Base-by-base conservation (phyloP, 1,139 yeast genomes). In the Taphrina populina region DNA sequence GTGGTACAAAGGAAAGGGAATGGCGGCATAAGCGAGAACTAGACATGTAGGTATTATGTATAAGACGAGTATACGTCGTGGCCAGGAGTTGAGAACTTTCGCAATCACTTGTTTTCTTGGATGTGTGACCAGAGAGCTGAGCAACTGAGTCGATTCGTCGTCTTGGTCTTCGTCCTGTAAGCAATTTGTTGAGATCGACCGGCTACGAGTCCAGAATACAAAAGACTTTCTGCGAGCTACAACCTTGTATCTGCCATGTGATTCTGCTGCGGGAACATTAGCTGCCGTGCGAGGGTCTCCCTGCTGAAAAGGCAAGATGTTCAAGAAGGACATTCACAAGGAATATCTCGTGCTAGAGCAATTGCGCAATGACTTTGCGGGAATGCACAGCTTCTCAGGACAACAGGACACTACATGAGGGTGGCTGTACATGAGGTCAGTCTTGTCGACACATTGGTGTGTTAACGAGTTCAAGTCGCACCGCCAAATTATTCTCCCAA, bases 241-340 rank as follows among this genome's bases (percentile, higher is more conserved):
- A n/a, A 55, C 27, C 15, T 45, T 43, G 30, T 47, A 55, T 2
- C 58, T 34, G 7, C 58, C 58, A 4, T 34, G 49, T 8, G 43
- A 21, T 11, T 46, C 44, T 1, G 17, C 17, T 32, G 29, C 21
- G 7, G 6, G 17, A 17, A 13, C 40, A 8, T 37, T 19, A 23
- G 20, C 15, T 26, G 40, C 32, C 8, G 17, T 37, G 26, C 39
- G 43, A 5, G 58, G 58, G 40, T 55, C 58, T n/a, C 58, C 58
- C 10, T 46, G 40, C 17, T 39, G 41, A 39, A 55, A 44, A 17
- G 54, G 52, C 43, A 57, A 43, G 35, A 58, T 46, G 24, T 61
- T 59, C 41, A 56, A 53, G 36, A 46, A 56, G 2, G 58, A 59
- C 43, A 54, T 64, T 7, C 6, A 21, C 1, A 34, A 10, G 23